phyloP scores from a whole-genome alignment of 495 filamentous ascomycete species.

The Daldinia loculata region DNA sequence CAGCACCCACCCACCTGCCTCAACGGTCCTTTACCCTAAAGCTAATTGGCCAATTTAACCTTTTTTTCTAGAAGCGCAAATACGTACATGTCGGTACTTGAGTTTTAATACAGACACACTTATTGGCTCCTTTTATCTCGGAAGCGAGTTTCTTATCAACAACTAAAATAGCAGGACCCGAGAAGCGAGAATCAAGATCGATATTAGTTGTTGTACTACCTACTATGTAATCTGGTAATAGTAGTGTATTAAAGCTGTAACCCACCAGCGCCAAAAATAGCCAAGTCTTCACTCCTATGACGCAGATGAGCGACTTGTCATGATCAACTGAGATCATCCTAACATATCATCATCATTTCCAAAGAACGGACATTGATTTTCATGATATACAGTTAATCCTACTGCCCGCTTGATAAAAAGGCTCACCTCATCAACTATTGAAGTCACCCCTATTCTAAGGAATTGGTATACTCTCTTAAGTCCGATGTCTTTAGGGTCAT shows the following conservation, averaged over 20 bases:
- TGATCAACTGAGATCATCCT: background rate
- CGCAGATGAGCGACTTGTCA: conserved; percentile 1
- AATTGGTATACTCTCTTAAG: background rate
- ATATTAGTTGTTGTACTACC: conserved; percentile 6
- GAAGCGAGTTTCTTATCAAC: conserved; percentile 1
- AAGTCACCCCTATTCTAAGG: background rate
- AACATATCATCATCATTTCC: conserved; percentile 1
- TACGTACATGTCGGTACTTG: conserved; percentile 2
- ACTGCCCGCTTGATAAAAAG: background rate
- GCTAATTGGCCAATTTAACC: conserved; percentile 25
- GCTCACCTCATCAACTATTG: background rate
- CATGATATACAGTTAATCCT: background rate
- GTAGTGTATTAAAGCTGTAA: conserved; percentile 21
- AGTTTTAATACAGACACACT: background rate
- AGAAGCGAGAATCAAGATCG: conserved; percentile 3
- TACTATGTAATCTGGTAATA: no score
- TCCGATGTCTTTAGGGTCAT: background rate
- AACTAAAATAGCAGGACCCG: background rate
- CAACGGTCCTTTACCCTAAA: background rate
- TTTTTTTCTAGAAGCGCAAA: conserved; percentile 19
- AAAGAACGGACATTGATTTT: background rate
- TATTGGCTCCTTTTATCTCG: background rate
- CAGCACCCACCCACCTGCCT: conserved; percentile 7
- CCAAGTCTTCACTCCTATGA: background rate
- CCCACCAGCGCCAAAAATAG: conserved; percentile 29